Evolutionary conservation across 352 stramenopile species (phyloP), one percentile per base, ranked within the genome.

Genomic region (Globisporangium middletonii): DNA sequence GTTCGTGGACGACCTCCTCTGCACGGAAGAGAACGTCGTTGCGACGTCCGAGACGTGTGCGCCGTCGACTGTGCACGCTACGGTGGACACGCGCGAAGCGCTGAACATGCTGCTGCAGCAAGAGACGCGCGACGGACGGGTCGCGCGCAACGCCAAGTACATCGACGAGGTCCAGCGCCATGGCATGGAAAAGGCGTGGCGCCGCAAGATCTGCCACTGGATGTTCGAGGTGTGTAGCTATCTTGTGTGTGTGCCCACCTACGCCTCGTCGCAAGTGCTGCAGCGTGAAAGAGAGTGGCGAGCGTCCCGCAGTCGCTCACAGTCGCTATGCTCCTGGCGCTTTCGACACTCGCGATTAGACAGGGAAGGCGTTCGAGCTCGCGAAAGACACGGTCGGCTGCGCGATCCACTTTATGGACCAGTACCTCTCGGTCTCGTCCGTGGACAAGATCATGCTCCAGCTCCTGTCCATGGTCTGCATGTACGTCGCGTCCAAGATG

Each of bases 401-500:
- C 16, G 73, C 73, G 6, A 63, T 79, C 3, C 64, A 68, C 57
- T 73, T 74, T 41, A 79, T 82, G 73, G 73, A 82, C 45, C 64
- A 68, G 38, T 82, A 77, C 53, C 49, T 82, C 7, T 75, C 70
- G 18, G 59, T 56, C 16, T 58, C 65, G 19, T 79, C 73, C 1
- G 70, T 76, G 16, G 72, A 79, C 67, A 82, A 82, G 60, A 73
- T 79, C 57, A 60, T 79, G 56, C 61, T 82, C 18, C 73, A 82
- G 60, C 54, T 82, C 37, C 59, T 82, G n/a, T 77, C 73, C 33
- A 77, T 82, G 65, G 65, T 77, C 12, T 72, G 60, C 27, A 69
- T 82, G 68, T 75, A 75, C 59, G 65, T 82, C 41, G 61, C 73
- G 19, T 82, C 73, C 53, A 82, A 82, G 64, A 76, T 82, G 65